These are phyloP conservation scores for Candida tallmaniae DNA, from an alignment of 805 yeast genomes.

Conservation along the genomic window DNA sequence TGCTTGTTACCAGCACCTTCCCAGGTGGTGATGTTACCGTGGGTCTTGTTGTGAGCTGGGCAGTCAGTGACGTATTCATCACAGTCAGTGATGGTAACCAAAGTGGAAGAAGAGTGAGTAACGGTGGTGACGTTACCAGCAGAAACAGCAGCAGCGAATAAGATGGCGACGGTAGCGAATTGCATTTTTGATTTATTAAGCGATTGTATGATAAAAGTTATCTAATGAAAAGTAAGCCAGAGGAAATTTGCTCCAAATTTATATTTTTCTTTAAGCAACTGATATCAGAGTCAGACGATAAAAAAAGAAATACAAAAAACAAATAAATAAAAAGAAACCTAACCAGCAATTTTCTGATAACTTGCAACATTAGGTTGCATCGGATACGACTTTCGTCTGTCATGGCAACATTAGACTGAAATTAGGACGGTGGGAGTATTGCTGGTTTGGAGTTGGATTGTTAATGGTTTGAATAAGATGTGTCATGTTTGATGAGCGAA, in stretches of 20 bases:
- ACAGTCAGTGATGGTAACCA: constrained; percentile 41
- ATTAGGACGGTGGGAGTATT: too few species aligned
- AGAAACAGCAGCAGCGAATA: constrained; percentile 17
- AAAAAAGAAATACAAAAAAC: too few species aligned
- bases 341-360: too few species aligned
- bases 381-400: too few species aligned
- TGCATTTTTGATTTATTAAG: constrained; percentile 25
- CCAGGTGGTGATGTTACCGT: constrained; percentile 15
- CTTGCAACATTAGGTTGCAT: too few species aligned
- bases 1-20: constrained; percentile 17
- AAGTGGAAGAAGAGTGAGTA: constrained; percentile 28
- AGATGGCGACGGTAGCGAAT: constrained; percentile 22
- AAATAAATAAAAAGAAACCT: too few species aligned
- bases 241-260: background rate
- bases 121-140: constrained; percentile 29
- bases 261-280: background rate
- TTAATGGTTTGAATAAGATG: too few species aligned
- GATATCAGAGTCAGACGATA: too few species aligned
- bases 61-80: constrained; percentile 39
- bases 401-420: too few species aligned
- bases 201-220: constrained; percentile 1
- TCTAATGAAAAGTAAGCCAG: background rate
- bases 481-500: too few species aligned
- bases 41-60: constrained; percentile 32
- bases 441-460: too few species aligned